Percentiles rank a stretch among this genome's conserved stretches.
These are phyloP conservation scores for Rubia yunnanensis DNA, from an alignment of 257 asterid species.

Conservation along the genomic window DNA sequence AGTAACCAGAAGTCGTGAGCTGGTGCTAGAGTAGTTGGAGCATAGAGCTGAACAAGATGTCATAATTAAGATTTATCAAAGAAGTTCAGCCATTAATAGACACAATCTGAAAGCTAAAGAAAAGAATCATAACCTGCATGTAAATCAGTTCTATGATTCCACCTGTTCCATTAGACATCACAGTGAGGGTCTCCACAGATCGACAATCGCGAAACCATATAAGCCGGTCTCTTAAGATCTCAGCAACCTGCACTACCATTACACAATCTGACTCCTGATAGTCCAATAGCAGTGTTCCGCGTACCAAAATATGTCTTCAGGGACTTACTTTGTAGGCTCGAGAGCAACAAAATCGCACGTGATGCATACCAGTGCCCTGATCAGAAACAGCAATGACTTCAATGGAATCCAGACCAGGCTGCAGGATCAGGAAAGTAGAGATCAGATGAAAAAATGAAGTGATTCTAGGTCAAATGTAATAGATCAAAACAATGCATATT, in stretches of 20 bases:
- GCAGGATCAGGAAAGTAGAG: conserved; percentile 13
- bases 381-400: conserved; percentile 53
- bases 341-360: conserved; percentile 98
- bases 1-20: conserved; percentile 97
- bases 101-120: neutral
- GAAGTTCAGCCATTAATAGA: neutral
- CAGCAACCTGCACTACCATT: conserved; percentile 60
- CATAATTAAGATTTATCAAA: neutral
- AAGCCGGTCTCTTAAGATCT: conserved; percentile 88
- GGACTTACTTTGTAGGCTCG: conserved; percentile 78
- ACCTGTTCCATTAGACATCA: conserved; percentile 77
- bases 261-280: neutral
- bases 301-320: neutral
- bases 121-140: conserved; percentile 60
- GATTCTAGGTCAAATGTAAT: neutral
- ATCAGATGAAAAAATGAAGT: neutral
- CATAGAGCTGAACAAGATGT: conserved; percentile 55
- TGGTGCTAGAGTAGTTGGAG: conserved; percentile 86
- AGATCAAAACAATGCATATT: neutral
- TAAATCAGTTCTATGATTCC: conserved; percentile 94
- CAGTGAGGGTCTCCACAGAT: conserved; percentile 78
- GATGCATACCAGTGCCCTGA: conserved; percentile 76
- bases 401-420: conserved; percentile 71
- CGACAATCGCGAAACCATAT: conserved; percentile 97
- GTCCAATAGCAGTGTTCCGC: neutral